A percentile compares a stretch with the other conserved stretches of the same genome.
These are phyloP conservation scores for Candida insectalens DNA, from an alignment of 805 yeast genomes.

Conservation along the genomic window DNA sequence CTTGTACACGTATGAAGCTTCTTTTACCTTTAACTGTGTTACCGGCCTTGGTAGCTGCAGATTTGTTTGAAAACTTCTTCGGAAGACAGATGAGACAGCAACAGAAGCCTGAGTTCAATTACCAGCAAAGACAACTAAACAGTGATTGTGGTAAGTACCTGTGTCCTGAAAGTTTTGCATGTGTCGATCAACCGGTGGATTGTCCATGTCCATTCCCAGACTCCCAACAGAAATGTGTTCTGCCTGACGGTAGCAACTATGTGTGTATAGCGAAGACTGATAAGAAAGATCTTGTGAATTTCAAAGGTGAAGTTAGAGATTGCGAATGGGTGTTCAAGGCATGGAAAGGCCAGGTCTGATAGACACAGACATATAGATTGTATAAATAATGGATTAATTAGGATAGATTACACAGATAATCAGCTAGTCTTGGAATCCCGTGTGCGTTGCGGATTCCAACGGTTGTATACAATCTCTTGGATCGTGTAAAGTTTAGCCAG, in stretches of 20 bases:
- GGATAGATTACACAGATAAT: too few species aligned
- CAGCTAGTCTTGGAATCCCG: too few species aligned
- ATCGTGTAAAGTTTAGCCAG: constrained; percentile 35
- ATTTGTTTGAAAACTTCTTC: constrained; percentile 2
- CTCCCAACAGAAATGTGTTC: constrained; percentile 70
- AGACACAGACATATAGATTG: not conserved
- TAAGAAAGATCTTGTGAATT: constrained; percentile 18
- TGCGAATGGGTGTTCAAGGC: constrained; percentile 82
- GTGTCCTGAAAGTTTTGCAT: constrained; percentile 74
- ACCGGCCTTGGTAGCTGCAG: constrained; percentile 2
- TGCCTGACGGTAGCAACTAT: constrained; percentile 56
- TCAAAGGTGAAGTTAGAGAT: constrained; percentile 48
- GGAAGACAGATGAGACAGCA: constrained; percentile 12
- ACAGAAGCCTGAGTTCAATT: constrained; percentile 25
- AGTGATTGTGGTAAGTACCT: constrained; percentile 53
- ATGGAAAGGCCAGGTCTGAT: constrained; percentile 36
- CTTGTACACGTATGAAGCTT: too few species aligned
- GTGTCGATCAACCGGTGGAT: constrained; percentile 58
- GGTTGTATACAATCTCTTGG: constrained; percentile 56
- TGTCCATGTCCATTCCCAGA: constrained; percentile 92
- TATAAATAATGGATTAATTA: too few species aligned
- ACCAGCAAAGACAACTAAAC: constrained; percentile 29
- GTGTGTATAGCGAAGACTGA: constrained; percentile 81
- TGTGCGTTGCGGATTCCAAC: constrained; percentile 84
- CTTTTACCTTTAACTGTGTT: too few species aligned